These are phyloP conservation scores for Coemansia sp. DNA, from an alignment of 192 early-diverging fungal species.

Conservation along the genomic window DNA sequence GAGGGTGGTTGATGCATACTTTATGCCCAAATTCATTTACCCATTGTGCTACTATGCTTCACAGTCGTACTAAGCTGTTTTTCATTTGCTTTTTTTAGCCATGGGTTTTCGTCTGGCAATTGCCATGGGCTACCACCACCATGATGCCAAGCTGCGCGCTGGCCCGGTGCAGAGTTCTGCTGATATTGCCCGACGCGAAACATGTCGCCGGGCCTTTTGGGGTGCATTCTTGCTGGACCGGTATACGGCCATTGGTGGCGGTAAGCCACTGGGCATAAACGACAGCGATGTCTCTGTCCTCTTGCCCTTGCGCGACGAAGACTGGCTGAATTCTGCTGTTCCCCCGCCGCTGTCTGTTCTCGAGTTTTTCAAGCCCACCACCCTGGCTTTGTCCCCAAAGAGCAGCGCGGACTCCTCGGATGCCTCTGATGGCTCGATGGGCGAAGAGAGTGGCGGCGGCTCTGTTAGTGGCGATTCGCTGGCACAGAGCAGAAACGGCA, in stretches of 20 bases:
- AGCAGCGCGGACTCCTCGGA: background rate
- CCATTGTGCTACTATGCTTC: background rate
- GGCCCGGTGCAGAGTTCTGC: constrained; percentile 35
- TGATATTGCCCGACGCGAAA: constrained; percentile 42
- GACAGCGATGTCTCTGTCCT: constrained; percentile 49
- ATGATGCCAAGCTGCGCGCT: constrained; percentile 37
- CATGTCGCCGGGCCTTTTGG: constrained; percentile 53
- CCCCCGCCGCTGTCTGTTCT: constrained; percentile 35
- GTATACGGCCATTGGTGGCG: constrained; percentile 51
- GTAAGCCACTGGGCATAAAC: constrained; percentile 53
- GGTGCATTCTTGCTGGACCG: constrained; percentile 46
- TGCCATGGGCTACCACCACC: constrained; percentile 54
- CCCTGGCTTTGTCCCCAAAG: background rate
- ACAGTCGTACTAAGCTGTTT: background rate
- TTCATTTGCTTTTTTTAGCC: constrained; percentile 20
- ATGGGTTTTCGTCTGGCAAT: constrained; percentile 56
- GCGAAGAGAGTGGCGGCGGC: background rate
- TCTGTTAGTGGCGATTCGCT: constrained; percentile 22
- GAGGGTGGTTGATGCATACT: background rate
- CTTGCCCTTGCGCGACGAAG: constrained; percentile 41
- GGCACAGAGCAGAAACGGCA: constrained; percentile 15
- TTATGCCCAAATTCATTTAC: background rate
- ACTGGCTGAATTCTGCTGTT: constrained; percentile 24
- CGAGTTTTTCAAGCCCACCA: constrained; percentile 46
- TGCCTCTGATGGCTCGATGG: background rate